Conservation (phyloP, 495 filamentous ascomycete species). For the Podospora sp. region DNA sequence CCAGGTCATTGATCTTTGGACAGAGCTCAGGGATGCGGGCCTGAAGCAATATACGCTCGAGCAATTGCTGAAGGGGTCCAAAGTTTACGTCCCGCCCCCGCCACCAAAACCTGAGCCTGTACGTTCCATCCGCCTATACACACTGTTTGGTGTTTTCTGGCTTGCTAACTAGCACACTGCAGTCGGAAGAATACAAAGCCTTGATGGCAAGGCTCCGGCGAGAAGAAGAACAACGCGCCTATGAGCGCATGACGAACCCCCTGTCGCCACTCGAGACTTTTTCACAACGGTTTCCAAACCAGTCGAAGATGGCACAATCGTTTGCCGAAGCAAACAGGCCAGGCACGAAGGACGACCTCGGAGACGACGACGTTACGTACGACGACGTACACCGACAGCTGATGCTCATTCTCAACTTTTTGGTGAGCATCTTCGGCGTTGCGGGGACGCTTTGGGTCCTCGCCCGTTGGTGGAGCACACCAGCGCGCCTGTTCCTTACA, state of each 20-base stretch:
- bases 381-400: constrained; percentile 76
- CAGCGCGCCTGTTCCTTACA: constrained; percentile 67
- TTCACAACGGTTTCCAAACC: constrained; percentile 57
- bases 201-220: constrained; percentile 82
- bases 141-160: background rate
- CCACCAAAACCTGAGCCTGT: constrained; percentile 79
- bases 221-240: constrained; percentile 76
- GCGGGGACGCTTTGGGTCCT: constrained; percentile 73
- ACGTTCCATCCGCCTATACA: constrained; percentile 34
- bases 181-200: constrained; percentile 87
- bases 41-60: constrained; percentile 54
- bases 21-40: constrained; percentile 47
- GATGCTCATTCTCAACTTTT: constrained; percentile 71
- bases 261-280: constrained; percentile 58
- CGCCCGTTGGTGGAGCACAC: constrained; percentile 69
- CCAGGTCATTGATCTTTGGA: constrained; percentile 71
- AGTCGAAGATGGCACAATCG: constrained; percentile 47
- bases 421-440: constrained; percentile 72
- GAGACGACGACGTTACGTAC: constrained; percentile 61
- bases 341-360: constrained; percentile 40
- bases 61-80: constrained; percentile 68
- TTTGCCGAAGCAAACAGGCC: constrained; percentile 54
- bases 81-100: constrained; percentile 74
- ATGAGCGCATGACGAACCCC: constrained; percentile 73
- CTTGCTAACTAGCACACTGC: constrained; percentile 26